These are phyloP conservation scores for Talaromyces nanjingensis DNA, from an alignment of 495 filamentous ascomycete genomes.

Conservation along the genomic window DNA sequence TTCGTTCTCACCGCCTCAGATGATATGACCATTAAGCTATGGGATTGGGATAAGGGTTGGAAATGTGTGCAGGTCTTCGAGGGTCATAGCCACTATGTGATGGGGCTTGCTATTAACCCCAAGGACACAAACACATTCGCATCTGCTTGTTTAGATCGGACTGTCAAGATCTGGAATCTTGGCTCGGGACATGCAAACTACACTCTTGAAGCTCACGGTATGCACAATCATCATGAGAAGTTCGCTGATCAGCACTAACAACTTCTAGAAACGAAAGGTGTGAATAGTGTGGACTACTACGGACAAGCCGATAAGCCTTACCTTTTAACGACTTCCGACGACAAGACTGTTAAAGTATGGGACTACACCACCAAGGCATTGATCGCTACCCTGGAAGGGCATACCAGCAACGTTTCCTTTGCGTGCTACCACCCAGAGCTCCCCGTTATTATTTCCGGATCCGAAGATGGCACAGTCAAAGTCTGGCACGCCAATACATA, in stretches of 20 bases:
- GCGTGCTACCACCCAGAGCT: slow-evolving; percentile 97
- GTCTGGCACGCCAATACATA: slow-evolving; percentile 99
- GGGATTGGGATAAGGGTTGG: slow-evolving; percentile 99
- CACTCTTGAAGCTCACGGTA: slow-evolving; percentile 79
- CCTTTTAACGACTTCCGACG: slow-evolving; percentile 91
- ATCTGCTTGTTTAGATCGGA: slow-evolving; percentile 90
- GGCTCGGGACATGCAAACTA: slow-evolving; percentile 87
- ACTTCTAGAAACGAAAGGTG: slow-evolving; percentile 78
- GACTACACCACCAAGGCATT: slow-evolving; percentile 97
- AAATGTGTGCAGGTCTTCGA: slow-evolving; percentile 98
- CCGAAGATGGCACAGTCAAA: slow-evolving; percentile 95
- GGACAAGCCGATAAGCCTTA: slow-evolving; percentile 96
- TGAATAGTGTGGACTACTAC: slow-evolving; percentile 97
- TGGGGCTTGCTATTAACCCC: slow-evolving; percentile 99
- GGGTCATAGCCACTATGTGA: slow-evolving; percentile 96
- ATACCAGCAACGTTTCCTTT: slow-evolving; percentile 98
- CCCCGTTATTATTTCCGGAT: slow-evolving; percentile 97
- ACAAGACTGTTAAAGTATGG: slow-evolving; percentile 93
- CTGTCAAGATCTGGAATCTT: slow-evolving; percentile 97
- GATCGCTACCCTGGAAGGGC: slow-evolving; percentile 93
- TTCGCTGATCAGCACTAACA: background rate
- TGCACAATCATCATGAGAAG: background rate
- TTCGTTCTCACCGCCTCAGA: slow-evolving; percentile 95
- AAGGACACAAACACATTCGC: slow-evolving; percentile 99
- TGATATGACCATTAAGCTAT: slow-evolving; percentile 99